Percentiles rank a stretch among this genome's conserved stretches.
Evolutionary conservation across 2,329 filamentous ascomycete species (phyloP).

Genomic region (Colletotrichum tofieldiae): DNA sequence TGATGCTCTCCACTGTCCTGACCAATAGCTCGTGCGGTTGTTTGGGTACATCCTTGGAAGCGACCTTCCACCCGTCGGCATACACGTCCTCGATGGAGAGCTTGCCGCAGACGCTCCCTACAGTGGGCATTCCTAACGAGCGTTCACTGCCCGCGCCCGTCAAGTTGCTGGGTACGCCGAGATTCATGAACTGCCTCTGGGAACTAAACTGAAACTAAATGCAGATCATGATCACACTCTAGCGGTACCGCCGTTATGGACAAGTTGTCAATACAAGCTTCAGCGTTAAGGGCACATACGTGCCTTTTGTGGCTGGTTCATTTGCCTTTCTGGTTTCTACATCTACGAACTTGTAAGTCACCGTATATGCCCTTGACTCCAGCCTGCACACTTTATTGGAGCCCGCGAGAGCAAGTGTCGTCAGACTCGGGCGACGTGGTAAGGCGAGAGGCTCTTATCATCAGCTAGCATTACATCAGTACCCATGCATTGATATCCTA

Average conservation of each 20-base stretch:
- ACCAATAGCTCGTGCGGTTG: too few relatives aligned
- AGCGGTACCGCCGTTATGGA: too few relatives aligned
- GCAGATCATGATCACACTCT: too few relatives aligned
- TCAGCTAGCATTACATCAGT: neutral
- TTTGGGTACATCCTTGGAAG: conserved; percentile 28
- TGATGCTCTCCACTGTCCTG: conserved; percentile 45
- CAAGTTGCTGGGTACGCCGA: conserved; percentile 14
- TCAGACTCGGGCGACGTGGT: neutral
- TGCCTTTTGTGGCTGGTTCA: too few relatives aligned
- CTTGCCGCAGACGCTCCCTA: conserved; percentile 46
- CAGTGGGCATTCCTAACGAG: conserved; percentile 46
- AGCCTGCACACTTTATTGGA: neutral
- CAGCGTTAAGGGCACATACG: too few relatives aligned
- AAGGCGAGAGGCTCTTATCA: neutral
- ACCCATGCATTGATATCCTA: neutral
- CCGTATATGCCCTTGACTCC: too few relatives aligned
- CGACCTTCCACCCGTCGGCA: conserved; percentile 42
- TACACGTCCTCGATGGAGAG: conserved; percentile 48
- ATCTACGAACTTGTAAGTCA: neutral
- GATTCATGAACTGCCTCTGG: too few relatives aligned
- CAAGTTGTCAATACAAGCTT: too few relatives aligned
- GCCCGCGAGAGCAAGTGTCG: neutral
- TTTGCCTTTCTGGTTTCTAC: too few relatives aligned
- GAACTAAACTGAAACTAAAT: too few relatives aligned
- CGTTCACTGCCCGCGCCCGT: conserved; percentile 11